Evolutionary conservation across 805 yeast species (phyloP), one percentile per base, ranked within the genome.

Genomic region (Myxozyma neotropica): DNA sequence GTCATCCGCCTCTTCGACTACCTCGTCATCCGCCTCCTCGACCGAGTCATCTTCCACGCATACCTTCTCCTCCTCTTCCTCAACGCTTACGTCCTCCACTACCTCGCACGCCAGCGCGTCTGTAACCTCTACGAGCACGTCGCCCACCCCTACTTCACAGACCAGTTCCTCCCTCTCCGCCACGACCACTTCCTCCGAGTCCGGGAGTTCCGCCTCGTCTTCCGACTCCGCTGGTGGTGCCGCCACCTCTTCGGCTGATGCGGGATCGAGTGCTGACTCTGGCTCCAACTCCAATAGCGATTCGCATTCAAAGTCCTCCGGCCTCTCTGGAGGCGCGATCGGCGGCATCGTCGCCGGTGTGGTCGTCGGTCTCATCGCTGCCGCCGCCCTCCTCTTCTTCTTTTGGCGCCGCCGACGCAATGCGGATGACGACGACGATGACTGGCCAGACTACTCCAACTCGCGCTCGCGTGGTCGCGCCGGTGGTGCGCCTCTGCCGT

Each of bases 341-440:
- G 86, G 84, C 8, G 87, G 87, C 47, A 80, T 83, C 27, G 86
- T 81, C n/a, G 74, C 81, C 40, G 87, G 86, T 27, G 77, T 75
- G 5, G 73, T 82, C 10, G 75, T 70, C 21, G 86, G 84, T 59
- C 69, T 78, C 0, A 75, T 75, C 2, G 71, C 73, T 1, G 38
- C 80, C 1, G 80, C 76, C 0, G 73, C 74, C 5, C 64, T 80
- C 8, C 70, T 80, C 4, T 69, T 80, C 47, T 73, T 82, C 67
- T 65, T 81, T 33, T 67, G 78, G 61, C 43, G 78, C 68, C 74
- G 79, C 56, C 77, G 79, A 31, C 75, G 79, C 56, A 68, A 69
- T 54, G 74, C 73, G 39, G 78, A 74, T 33, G 79, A 78, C 42
- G 82, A 80, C 61, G 80, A 61, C 43, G 56, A 59, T 29, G 64